These are phyloP conservation scores for Dioscorea cayenensis DNA, from an alignment of 116 monocot genomes.

Conservation along the genomic window DNA sequence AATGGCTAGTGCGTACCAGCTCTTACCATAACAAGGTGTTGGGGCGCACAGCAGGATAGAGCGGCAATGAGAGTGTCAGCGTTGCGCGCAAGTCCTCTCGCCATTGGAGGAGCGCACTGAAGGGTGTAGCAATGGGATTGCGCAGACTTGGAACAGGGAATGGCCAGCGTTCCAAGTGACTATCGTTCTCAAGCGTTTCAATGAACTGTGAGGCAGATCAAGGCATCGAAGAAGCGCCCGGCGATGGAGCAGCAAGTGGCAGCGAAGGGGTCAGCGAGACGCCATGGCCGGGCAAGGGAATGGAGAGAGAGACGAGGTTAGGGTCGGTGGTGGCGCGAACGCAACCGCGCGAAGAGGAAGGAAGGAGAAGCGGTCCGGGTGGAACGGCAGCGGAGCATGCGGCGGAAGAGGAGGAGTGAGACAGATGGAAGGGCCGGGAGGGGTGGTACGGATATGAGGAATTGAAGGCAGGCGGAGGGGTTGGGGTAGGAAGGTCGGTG, in stretches of 20 bases:
- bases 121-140: constrained; percentile 12
- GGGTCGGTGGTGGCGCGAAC: background rate
- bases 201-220: constrained; percentile 24
- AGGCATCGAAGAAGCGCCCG: constrained; percentile 9
- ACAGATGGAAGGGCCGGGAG: background rate
- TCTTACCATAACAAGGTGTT: constrained; percentile 20
- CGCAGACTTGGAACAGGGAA: constrained; percentile 27
- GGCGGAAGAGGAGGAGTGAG: constrained; percentile 14
- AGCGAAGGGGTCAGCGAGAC: constrained; percentile 16
- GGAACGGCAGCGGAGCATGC: constrained; percentile 17
- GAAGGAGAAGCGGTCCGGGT: constrained; percentile 26
- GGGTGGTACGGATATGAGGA: constrained; percentile 25
- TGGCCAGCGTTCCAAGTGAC: constrained; percentile 47
- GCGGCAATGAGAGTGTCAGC: constrained; percentile 30
- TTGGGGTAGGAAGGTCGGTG: constrained; percentile 4
- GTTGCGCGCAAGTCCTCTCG: constrained; percentile 3
- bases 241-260: constrained; percentile 43
- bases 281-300: constrained; percentile 18
- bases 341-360: constrained; percentile 35
- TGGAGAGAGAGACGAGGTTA: constrained; percentile 10
- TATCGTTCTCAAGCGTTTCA: constrained; percentile 24
- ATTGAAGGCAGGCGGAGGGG: constrained; percentile 23
- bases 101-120: constrained; percentile 17
- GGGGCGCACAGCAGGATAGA: constrained; percentile 28
- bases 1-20: constrained; percentile 21